Conservation (phyloP, 768 basidiomycete genomes). For the Gymnopilus dilepis region DNA sequence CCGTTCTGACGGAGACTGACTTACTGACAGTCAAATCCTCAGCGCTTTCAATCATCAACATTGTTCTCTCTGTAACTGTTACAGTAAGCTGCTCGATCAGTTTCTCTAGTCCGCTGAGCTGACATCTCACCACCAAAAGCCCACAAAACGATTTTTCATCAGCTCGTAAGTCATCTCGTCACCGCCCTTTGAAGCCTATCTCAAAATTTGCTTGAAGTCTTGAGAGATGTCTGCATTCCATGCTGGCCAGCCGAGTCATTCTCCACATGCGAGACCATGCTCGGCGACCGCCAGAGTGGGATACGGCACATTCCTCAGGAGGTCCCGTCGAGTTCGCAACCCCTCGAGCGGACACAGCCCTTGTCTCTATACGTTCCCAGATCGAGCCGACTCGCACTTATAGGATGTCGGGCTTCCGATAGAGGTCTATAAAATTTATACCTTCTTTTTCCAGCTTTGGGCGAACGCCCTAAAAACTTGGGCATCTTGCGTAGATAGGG, state of each 20-base stretch:
- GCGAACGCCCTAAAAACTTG: not conserved
- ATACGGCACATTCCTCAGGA: not conserved
- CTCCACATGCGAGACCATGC: conserved; percentile 14
- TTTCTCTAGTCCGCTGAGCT: not conserved
- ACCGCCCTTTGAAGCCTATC: not conserved
- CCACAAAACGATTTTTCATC: conserved; percentile 2
- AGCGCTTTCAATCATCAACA: conserved; percentile 16
- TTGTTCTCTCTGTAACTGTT: conserved; percentile 9
- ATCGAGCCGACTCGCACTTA: not conserved
- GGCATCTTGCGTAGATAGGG: not conserved
- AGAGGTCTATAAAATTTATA: not conserved
- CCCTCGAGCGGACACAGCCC: not conserved
- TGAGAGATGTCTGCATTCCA: conserved; percentile 9
- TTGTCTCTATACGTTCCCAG: not conserved
- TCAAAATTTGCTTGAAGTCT: not conserved
- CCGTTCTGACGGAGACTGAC: not conserved
- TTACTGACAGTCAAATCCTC: not conserved
- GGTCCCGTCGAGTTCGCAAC: not conserved
- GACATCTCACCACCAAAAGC: not conserved
- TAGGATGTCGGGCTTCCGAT: not conserved
- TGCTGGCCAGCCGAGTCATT: conserved; percentile 14
- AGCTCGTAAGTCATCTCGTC: conserved; percentile 1
- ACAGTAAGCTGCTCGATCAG: not conserved
- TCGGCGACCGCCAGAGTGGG: not conserved
- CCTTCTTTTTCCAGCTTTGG: not conserved